Evolutionary conservation across 306 rosid species (phyloP), one percentile per base, ranked within the genome.

Genomic region (Dryas octopetala): DNA sequence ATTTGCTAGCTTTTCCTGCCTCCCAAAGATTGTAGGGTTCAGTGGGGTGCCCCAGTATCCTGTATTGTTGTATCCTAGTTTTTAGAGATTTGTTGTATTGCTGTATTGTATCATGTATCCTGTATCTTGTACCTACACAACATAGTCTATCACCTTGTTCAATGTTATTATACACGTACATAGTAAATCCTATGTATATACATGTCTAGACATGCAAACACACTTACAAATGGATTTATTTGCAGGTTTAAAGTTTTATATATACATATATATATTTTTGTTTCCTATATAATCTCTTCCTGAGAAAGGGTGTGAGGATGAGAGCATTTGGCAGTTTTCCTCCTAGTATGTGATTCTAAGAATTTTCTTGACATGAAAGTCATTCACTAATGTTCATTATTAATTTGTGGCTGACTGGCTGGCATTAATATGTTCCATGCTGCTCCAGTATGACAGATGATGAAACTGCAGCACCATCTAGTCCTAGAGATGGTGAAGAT

Each of bases 401-500:
- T 15, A 50, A 15, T 54, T 51, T 57, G 53, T 59, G 40, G 40
- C 51, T 46, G 67, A 73, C 13, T 32, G 57, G 58, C 47, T 9
- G 23, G 43, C 7, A 7, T 43, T 62, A 32, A 57, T 67, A 7
- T 62, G 62, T 76, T 68, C 62, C 67, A 62, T 62, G 62, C 70
- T 87, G 74, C 77, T 85, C 75, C 82, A 96, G 99, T 82, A 96
- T 96, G 99, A 86, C 93, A 62, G 97, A 89, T 70, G 99, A 96
- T 88, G 93, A 85, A 53, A 55, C 71, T 75, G 90, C 85, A 38
- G 89, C 80, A 43, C 95, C 97, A 17, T 81, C 93, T 63, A 96
- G 99, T 90, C 99, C 99, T 73, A 90, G 96, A 84, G 99, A 92
- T 60, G 99, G 98, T 16, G 99, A 96, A 74, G 84, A 88, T 82